Evolutionary conservation across 2,329 filamentous ascomycete species (phyloP), one percentile per base, ranked within the genome.

Genomic region (Phialocephala sp.): DNA sequence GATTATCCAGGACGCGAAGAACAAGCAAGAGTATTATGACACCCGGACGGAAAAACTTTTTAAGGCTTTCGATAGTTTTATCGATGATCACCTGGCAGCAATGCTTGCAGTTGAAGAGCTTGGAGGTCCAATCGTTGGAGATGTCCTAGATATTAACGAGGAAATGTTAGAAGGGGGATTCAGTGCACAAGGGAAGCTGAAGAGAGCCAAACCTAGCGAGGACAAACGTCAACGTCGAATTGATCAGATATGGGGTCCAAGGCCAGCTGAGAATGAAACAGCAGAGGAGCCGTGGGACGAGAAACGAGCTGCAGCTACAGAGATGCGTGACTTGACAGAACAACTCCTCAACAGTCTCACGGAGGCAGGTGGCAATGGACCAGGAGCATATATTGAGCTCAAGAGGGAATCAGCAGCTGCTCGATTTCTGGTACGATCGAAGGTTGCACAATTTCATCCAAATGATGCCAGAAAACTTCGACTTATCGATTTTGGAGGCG

Each of bases 51-150:
- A 81, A 1, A 82, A 80, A 50, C 80, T 95, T 18, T 85, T 91
- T 63, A 84, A 83, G 64, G 83, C 86, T 0, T 83, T 96, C 63
- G 86, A 89, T 68, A 80, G 80, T 18, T 96, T 96, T 73, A 89
- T 94, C 64, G 86, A 91, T 67, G 80, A 87, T 52, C 84, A 87
- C 47, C 83, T 97, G 0, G 90, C 91, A 1, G 79, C 85, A 2
- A 91, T 94, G 87, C 82, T 97, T 52, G 92, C 92, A 8, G 91
- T 91, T 0, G 93, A 96, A 79, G 91, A 93, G 73, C 83, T 94
- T 1, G 93, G 93, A 8, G 92, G 93, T 0, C 92, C 93, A 0
- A 89, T 93, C 12, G 91, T 94, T 0, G 91, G 93, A 3, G 90
- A 92, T 70, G 82, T 89, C 71, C 82, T 90, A 74, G 87, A 91